Evolutionary conservation across 176 grass and related monocot species (phyloP), one percentile per base, ranked within the genome.

Genomic region (Rhipidocladum racemiflorum): DNA sequence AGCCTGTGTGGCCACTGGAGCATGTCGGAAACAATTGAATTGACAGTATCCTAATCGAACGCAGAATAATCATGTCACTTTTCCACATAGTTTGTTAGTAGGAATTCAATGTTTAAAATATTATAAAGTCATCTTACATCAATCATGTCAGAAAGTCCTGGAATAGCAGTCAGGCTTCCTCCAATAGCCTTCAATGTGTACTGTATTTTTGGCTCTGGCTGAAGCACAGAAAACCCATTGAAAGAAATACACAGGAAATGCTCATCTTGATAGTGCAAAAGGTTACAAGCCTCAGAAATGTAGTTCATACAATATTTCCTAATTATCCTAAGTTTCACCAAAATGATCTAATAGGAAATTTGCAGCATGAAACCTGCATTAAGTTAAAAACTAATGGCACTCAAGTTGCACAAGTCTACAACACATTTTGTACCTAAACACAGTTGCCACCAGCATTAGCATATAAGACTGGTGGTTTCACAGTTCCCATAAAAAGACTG

Each of bases 111-210:
- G 45, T 76, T 75, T 40, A 63, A 70, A 65, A 72, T 35, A 60
- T 25, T 75, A 6, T 67, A 24, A 51, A 85, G 32, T 32, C 29
- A 79, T 70, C 87, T 86, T 87, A 98, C 92, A 84, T 98, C 95
- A 88, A 98, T 98, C 95, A 98, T 98, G 85, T 98, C 92, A 50
- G 90, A 89, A 84, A 98, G 90, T 83, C 95, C 90, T 50, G 95
- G 95, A 93, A 98, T 75, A 75, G 95, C 95, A 65, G 95, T 93
- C 85, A 95, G 75, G 72, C 95, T 98, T 87, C 95, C 95, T 87
- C 95, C 95, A 70, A 98, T 78, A 66, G 95, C 95, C 78, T 98
- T 98, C 90, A 98, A 70, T 16, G 77, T 95, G 85, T 98, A 98
- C 80, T 98, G 86, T 81, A 98, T 98, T 88, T 86, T 93, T 43